These are phyloP conservation scores for Metschnikowia corniflorae DNA, from an alignment of 805 yeast genomes.

Conservation along the genomic window DNA sequence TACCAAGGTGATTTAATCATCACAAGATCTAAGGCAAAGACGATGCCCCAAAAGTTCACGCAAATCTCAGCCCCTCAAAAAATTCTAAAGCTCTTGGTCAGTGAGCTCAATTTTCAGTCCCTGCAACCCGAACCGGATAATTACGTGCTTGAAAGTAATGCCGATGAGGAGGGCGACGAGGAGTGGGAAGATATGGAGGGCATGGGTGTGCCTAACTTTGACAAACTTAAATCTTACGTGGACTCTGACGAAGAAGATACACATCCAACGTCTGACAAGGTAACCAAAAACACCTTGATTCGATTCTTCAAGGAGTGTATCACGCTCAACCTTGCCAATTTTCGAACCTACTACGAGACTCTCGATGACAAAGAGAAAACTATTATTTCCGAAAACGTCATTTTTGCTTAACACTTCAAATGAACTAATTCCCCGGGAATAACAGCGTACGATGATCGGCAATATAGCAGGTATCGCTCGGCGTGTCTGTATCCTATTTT, in stretches of 20 bases:
- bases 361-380: slow-evolving; percentile 54
- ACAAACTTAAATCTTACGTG: slow-evolving; percentile 57
- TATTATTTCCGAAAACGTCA: slow-evolving; percentile 47
- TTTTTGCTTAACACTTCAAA: slow-evolving; percentile 25
- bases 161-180: slow-evolving; percentile 37
- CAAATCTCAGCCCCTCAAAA: slow-evolving; percentile 67
- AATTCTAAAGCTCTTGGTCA: slow-evolving; percentile 64
- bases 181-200: slow-evolving; percentile 79
- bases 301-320: slow-evolving; percentile 58
- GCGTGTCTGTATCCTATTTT: no score
- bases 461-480: no score
- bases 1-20: slow-evolving; percentile 62
- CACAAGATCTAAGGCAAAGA: slow-evolving; percentile 80
- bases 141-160: slow-evolving; percentile 25
- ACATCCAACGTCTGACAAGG: slow-evolving; percentile 28
- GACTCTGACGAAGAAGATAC: slow-evolving; percentile 38
- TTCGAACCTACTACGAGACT: slow-evolving; percentile 47
- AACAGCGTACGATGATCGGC: no score
- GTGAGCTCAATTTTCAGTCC: slow-evolving; percentile 66
- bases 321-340: slow-evolving; percentile 45
- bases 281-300: slow-evolving; percentile 39
- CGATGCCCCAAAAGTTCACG: slow-evolving; percentile 58
- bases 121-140: slow-evolving; percentile 46
- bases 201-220: slow-evolving; percentile 58
- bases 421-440: no score